Evolutionary conservation across 1,284 basidiomycete species (phyloP).

Genomic region (Microbotryomycetes sp.): DNA sequence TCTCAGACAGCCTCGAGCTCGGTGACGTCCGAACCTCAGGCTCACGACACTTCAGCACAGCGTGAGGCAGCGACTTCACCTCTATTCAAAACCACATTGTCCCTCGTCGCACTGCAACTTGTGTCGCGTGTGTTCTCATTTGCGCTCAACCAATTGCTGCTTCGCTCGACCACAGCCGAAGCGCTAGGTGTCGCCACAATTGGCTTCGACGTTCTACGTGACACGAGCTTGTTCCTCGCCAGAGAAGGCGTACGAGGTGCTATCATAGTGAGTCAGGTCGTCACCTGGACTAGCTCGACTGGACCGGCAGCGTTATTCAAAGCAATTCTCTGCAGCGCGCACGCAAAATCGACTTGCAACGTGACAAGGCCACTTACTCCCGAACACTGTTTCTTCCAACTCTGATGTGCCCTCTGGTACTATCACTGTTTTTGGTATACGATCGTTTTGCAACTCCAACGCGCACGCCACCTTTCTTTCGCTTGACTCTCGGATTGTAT

Average conservation of each 20-base stretch:
- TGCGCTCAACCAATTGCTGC: slow-evolving; percentile 74
- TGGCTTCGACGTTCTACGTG: slow-evolving; percentile 77
- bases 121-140: slow-evolving; percentile 79
- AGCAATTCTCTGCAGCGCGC: slow-evolving; percentile 1
- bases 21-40: too few species aligned
- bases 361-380: not conserved
- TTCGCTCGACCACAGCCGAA: slow-evolving; percentile 75
- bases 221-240: slow-evolving; percentile 83
- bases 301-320: not conserved
- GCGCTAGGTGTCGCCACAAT: slow-evolving; percentile 81
- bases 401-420: not conserved
- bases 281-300: not conserved
- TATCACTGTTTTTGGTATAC: slow-evolving; percentile 48
- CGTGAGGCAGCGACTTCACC: too few species aligned
- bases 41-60: too few species aligned
- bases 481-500: slow-evolving; percentile 60
- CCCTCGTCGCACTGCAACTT: slow-evolving; percentile 79
- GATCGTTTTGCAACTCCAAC: slow-evolving; percentile 43
- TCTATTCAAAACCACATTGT: slow-evolving; percentile 46
- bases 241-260: slow-evolving; percentile 85
- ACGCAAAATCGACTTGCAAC: not conserved
- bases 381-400: slow-evolving; percentile 1
- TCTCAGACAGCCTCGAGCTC: too few species aligned
- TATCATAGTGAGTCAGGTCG: slow-evolving; percentile 48
- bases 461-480: slow-evolving; percentile 50